These are phyloP conservation scores for Neopestalotiopsis sp. DNA, from an alignment of 2,329 filamentous ascomycete genomes.

Conservation along the genomic window DNA sequence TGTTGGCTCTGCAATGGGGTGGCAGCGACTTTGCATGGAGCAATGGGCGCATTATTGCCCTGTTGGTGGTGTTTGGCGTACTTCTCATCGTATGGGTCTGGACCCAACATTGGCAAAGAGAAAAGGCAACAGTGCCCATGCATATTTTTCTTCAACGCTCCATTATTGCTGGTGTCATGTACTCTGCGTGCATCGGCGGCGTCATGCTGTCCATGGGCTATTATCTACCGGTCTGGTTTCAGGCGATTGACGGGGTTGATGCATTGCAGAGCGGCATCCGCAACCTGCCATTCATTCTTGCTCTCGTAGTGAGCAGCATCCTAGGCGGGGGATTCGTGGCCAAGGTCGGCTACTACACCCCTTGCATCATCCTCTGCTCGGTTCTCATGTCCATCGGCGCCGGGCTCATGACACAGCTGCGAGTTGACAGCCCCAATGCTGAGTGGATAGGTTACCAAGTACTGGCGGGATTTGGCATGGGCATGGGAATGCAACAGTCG, in stretches of 20 bases:
- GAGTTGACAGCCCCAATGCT: slow-evolving; percentile 34
- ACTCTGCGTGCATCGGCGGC: slow-evolving; percentile 36
- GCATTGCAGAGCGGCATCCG: slow-evolving; percentile 48
- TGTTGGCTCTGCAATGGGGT: slow-evolving; percentile 40
- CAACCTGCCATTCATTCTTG: slow-evolving; percentile 46
- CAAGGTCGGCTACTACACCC: slow-evolving; percentile 49
- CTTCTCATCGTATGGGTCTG: slow-evolving; percentile 25
- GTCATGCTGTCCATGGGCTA: slow-evolving; percentile 40
- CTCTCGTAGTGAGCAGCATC: slow-evolving; percentile 44
- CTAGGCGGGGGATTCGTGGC: slow-evolving; percentile 41
- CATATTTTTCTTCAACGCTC: too few relatives aligned
- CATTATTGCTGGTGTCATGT: slow-evolving; percentile 41
- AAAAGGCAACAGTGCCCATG: too few relatives aligned
- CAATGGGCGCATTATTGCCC: slow-evolving; percentile 45
- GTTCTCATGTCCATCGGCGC: slow-evolving; percentile 42
- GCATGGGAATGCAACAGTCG: slow-evolving; percentile 46
- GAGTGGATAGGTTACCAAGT: slow-evolving; percentile 48
- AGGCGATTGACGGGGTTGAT: slow-evolving; percentile 45
- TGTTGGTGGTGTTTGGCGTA: slow-evolving; percentile 44
- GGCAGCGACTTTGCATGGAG: slow-evolving; percentile 45
- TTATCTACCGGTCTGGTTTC: slow-evolving; percentile 57
- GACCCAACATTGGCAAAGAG: too few relatives aligned
- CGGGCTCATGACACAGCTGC: slow-evolving; percentile 47
- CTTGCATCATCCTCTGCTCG: slow-evolving; percentile 45
- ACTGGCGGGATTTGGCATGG: slow-evolving; percentile 48